Base-by-base conservation (phyloP, 257 asterid species). In the Gentiana macrophylla region DNA sequence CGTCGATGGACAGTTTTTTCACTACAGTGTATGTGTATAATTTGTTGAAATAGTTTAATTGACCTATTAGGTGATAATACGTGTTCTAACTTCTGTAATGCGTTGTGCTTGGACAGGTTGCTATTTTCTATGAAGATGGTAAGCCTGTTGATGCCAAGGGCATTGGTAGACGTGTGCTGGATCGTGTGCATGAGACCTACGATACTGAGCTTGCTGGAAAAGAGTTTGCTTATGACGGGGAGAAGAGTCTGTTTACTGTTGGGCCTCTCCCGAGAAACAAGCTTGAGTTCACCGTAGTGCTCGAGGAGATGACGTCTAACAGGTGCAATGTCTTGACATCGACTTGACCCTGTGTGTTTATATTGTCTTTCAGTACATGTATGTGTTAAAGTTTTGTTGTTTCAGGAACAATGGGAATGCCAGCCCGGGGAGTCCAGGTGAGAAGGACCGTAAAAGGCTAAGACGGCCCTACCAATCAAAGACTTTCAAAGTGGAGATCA, bases 131-230 rank as follows among this genome's bases (percentile, higher is more conserved):
- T 44, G 96, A 91, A 72, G 98, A 91, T 75, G 95, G 95, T 2
- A 87, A 83, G 49, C 96, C 95, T 1, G 96, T 87, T 6, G 98
- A 91, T 49, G 96, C 87, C 0, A 91, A 91, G 69, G 98, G 98
- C 3, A 69, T 91, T 5, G 98, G 98, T 10, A 83, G 98, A 68
- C 79, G 80, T 61, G 90, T 91, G 8, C 80, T 91, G 15, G 98
- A 87, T 66, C 77, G 83, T 37, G 98, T 91, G 5, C 94, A 73
- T 0, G 83, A 80, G 37, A 87, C 96, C 0, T 91, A 91, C 35
- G 85, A 70, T 13, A 57, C 86, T 3, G 95, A 90, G 72, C 59
- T 90, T 70, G 84, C 80, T 36, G 96, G 94, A 8, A 86, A 80
- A 72, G 78, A 72, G 2, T 90, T 89, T 60, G 46, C 46, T 10